Conservation (phyloP, 1,284 basidiomycete genomes). For the Apiotrichum sp. region DNA sequence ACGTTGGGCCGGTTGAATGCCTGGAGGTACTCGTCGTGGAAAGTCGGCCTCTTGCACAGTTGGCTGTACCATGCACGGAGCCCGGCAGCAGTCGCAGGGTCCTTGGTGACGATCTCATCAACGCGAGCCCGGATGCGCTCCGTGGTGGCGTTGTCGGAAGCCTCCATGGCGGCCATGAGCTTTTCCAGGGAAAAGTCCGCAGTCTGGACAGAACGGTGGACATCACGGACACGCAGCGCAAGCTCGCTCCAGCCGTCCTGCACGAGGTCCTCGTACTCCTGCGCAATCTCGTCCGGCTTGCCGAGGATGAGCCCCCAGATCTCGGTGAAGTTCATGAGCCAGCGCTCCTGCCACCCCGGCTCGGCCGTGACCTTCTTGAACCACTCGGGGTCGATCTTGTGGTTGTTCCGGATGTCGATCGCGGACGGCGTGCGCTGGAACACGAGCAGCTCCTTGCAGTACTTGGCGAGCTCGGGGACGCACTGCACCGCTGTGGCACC, state of each 20-base stretch:
- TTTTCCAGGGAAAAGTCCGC: background rate
- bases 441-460: background rate
- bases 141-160: background rate
- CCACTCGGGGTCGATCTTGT: conserved; percentile 1
- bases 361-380: background rate
- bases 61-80: background rate
- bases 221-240: background rate
- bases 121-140: background rate
- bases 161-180: background rate
- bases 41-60: background rate
- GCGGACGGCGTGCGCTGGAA: conserved; percentile 1
- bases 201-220: background rate
- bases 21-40: conserved; percentile 2
- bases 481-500: conserved; percentile 5
- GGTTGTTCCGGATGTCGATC: background rate
- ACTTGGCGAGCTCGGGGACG: conserved; percentile 1
- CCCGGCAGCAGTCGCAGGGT: background rate
- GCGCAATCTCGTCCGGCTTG: background rate
- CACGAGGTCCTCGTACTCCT: conserved; percentile 1
- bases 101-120: background rate
- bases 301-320: too few species aligned
- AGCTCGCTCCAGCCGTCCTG: background rate
- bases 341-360: background rate
- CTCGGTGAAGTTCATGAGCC: background rate
- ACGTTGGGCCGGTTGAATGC: background rate